Percentiles rank a stretch among this genome's conserved stretches.
Evolutionary conservation across 352 stramenopile genomes (phyloP).

Genomic region (Pythium graminicola): DNA sequence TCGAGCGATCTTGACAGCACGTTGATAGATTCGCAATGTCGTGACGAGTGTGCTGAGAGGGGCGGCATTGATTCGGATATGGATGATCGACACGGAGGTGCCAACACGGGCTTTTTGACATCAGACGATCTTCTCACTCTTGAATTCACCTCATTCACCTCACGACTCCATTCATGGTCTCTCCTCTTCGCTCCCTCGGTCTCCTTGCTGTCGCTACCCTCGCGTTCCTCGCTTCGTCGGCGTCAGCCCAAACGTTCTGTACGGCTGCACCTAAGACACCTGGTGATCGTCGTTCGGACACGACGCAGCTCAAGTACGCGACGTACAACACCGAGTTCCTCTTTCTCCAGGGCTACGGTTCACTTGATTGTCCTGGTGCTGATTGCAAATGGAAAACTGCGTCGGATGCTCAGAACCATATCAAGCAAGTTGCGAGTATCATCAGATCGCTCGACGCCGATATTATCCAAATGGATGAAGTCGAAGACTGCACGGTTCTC

Average conservation of each 20-base stretch:
- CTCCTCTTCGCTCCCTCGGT: constrained; percentile 18
- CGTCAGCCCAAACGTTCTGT: constrained; percentile 38
- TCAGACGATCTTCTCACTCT: constrained; percentile 28
- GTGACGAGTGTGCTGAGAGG: no score
- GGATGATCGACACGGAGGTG: no score
- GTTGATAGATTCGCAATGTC: no score
- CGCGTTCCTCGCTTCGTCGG: constrained; percentile 11
- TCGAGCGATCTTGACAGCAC: no score
- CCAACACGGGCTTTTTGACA: no score
- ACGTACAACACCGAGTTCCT: constrained; percentile 65
- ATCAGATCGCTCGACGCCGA: constrained; percentile 49
- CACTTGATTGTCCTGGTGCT: constrained; percentile 38
- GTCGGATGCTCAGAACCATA: constrained; percentile 35
- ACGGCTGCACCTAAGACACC: constrained; percentile 32
- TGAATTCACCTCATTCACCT: constrained; percentile 20
- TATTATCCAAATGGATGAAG: constrained; percentile 62
- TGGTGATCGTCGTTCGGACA: constrained; percentile 38
- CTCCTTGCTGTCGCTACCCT: constrained; percentile 13
- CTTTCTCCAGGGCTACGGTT: constrained; percentile 37
- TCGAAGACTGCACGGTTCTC: constrained; percentile 51
- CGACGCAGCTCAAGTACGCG: constrained; percentile 50
- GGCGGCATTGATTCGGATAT: no score
- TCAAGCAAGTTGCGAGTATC: constrained; percentile 43
- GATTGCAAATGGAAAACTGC: constrained; percentile 53
- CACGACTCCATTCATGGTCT: constrained; percentile 29